Base-by-base conservation (phyloP, 2,329 filamentous ascomycete genomes). In the Trichophyton rubrum region DNA sequence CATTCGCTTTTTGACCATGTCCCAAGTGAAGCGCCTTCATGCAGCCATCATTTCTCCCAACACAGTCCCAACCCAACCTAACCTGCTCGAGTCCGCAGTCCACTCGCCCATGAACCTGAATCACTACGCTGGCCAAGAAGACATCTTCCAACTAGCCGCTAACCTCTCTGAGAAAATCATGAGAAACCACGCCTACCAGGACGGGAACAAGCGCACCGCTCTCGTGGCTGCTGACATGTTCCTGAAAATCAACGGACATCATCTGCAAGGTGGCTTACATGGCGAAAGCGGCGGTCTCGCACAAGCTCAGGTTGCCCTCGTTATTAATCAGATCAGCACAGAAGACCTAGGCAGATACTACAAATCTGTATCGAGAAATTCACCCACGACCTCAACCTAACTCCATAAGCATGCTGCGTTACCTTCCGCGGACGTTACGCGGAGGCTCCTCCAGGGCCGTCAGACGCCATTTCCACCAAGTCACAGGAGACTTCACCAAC, bases 191-290 rank as follows among this genome's bases (percentile, higher is more conserved):
- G 66, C 68, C 43, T 71, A 64, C 60, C 60, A 63, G 56, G 68
- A 70, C 61, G 68, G 68, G 35, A 71, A 71, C 58, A 71, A 72
- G 62, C 64, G 68, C 20, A 69, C 67, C 43, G 68, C 67, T 3
- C 64, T 71, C 38, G 43, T 70, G 4, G 67, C 69, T 2, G 69
- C 67, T 33, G 67, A 70, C 57, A 68, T 70, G 65, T 70, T 71
- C 41, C 60, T 71, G 22, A 67, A 64, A 59, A 65, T 69, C 30
- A 71, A 71, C 49, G 66, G 68, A 4, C 68, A 65, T 53, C 53
- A 61, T n/a, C 66, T 70, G 47, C 66, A 60, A 62, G 45, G 59
- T 58, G 41, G 63, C 63, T 30, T 49, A 2, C 59, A 64, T 53
- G 1, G 6, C 9, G 24, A 59, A 15, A 63, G 63, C 38, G 40